These are phyloP conservation scores for Penicillium manginii DNA, from an alignment of 495 filamentous ascomycete species.

Conservation along the genomic window DNA sequence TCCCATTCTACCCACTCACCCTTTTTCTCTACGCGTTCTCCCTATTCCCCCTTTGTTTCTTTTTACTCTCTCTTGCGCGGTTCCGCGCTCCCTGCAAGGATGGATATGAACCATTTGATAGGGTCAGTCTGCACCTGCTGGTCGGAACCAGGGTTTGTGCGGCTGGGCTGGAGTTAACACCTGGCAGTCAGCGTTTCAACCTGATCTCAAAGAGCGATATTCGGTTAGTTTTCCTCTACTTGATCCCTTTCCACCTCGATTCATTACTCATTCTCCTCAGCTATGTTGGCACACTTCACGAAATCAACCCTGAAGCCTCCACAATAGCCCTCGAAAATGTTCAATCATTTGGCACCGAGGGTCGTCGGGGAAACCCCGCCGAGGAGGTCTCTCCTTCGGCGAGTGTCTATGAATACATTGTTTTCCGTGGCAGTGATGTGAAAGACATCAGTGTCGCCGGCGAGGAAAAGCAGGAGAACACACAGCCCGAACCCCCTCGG, in stretches of 20 bases:
- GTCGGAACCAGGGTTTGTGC: slow-evolving; percentile 44
- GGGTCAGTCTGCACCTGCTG: slow-evolving; percentile 48
- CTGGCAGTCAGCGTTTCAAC: slow-evolving; percentile 55
- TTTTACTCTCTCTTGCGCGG: slow-evolving; percentile 39
- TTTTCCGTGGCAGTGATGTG: slow-evolving; percentile 97
- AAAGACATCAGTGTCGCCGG: slow-evolving; percentile 95
- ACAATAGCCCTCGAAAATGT: slow-evolving; percentile 97
- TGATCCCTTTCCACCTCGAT: neutral
- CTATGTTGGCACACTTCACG: slow-evolving; percentile 93
- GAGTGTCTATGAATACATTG: slow-evolving; percentile 96
- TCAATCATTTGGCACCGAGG: slow-evolving; percentile 89
- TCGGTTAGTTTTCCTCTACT: slow-evolving; percentile 59
- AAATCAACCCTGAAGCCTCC: slow-evolving; percentile 95
- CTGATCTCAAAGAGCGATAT: slow-evolving; percentile 98
- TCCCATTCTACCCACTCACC: slow-evolving; percentile 22
- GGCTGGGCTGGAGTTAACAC: slow-evolving; percentile 51
- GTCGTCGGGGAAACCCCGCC: slow-evolving; percentile 72
- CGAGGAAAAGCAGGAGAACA: slow-evolving; percentile 69
- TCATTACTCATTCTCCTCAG: slow-evolving; percentile 50
- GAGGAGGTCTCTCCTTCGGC: slow-evolving; percentile 82
- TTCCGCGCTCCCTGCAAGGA: slow-evolving; percentile 39
- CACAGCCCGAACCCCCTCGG: slow-evolving; percentile 64
- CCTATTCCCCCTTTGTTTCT: slow-evolving; percentile 18
- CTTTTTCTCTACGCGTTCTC: slow-evolving; percentile 11
- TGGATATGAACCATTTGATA: slow-evolving; percentile 60